Base-by-base conservation (phyloP, 2,329 filamentous ascomycete species). In the Talaromyces marneffei region DNA sequence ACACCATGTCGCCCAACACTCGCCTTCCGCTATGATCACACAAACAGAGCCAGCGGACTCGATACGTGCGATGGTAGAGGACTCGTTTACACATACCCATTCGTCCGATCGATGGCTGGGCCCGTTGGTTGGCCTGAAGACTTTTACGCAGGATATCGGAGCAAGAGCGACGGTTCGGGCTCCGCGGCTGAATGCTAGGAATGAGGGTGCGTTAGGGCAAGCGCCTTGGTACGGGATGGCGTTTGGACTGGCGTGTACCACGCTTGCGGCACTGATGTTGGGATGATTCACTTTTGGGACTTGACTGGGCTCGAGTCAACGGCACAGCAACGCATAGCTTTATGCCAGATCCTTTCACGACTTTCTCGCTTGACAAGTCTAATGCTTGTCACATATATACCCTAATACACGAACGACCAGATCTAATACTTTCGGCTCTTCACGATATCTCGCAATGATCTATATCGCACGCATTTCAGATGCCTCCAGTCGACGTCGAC, bases 201-300 rank as follows among this genome's bases (percentile, higher is more conserved):
- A 73, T 63, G 74, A 76, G 63, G 74, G 74, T 29, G 71, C 71
- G 16, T 66, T 76, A 2, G 74, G 74, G 25, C 73, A 76, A 61
- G 72, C 74, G 1, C 74, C 74, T 33, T 76, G 74, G 74, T 75
- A 75, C 59, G 74, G 74, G 35, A 75, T 75, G 72, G 74, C 72
- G 5, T 74, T 76, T 50, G 74, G 74, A 46, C 61, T 76, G 62
- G 75, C 73, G 25, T 75, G 70, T 57, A 76, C 74, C 42, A 71
- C 73, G 7, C 60, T 76, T 44, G 71, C 74, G 20, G 74, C 74
- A 7, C 70, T 75, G 42, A 75, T 75, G 73, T 62, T 76, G 53
- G 74, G 74, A 31, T 76, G 65, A 68, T 42, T 9, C 39, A 31
- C 14, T 20, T 14, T 25, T 14, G 4, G 40, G 29, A 58, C 25